A percentile compares a stretch with the other conserved stretches of the same genome.
Evolutionary conservation across 73 alveolate species (phyloP).

Genomic region (Paramecium octaurelia): DNA sequence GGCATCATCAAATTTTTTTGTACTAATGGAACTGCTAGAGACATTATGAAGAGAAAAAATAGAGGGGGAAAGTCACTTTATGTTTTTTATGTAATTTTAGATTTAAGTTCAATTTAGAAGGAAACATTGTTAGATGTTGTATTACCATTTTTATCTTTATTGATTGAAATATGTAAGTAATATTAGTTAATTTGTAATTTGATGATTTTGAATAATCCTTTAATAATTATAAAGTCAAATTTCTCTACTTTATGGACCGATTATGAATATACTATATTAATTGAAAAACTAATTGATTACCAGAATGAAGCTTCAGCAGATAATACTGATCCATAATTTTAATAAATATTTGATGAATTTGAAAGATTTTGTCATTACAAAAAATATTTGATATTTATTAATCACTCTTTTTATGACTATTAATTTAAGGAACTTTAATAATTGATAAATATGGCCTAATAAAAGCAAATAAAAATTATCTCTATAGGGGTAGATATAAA

Average conservation of each 20-base stretch:
- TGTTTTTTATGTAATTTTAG: background rate
- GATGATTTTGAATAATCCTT: background rate
- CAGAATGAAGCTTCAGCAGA: background rate
- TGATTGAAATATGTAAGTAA: background rate
- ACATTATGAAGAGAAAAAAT: background rate
- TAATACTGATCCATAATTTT: background rate
- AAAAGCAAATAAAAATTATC: background rate
- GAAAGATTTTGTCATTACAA: background rate
- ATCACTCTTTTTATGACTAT: background rate
- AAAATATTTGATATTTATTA: background rate
- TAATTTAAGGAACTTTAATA: background rate
- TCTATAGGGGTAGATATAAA: background rate
- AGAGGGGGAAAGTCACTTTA: background rate
- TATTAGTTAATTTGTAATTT: background rate
- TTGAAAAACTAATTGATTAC: background rate
- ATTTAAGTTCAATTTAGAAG: background rate
- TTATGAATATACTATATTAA: background rate
- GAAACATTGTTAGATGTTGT: background rate
- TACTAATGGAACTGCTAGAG: background rate
- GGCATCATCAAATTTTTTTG: background rate
- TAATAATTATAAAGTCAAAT: background rate
- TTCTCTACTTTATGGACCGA: background rate
- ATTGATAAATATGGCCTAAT: background rate
- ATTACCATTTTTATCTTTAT: background rate
- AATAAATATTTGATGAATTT: background rate